Conservation (phyloP, 768 basidiomycete species). For the Boletellus ananiceps region DNA sequence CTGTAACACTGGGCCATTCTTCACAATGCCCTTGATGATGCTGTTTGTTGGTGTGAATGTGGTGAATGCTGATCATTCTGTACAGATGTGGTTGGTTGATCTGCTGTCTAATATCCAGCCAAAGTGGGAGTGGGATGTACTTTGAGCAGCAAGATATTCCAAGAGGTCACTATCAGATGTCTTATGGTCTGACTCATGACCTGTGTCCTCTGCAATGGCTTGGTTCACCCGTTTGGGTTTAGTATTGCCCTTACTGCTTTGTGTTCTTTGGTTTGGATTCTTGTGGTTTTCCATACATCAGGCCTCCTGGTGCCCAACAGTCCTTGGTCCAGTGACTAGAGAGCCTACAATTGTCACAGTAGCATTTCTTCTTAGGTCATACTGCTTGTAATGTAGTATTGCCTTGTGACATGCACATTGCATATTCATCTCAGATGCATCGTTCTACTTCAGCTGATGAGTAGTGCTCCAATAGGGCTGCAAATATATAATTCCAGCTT, state of each 20-base stretch:
- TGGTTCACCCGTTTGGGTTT: background rate
- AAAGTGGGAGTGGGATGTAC: background rate
- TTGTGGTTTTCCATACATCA: background rate
- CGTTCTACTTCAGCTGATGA: slow-evolving; percentile 7
- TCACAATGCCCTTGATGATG: slow-evolving; percentile 7
- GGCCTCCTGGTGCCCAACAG: background rate
- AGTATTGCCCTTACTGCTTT: background rate
- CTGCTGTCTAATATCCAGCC: slow-evolving; percentile 7
- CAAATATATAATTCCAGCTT: slow-evolving; percentile 14
- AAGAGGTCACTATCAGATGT: background rate
- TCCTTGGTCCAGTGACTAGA: background rate
- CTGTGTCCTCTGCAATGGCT: background rate
- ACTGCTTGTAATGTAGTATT: background rate
- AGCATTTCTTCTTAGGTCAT: background rate
- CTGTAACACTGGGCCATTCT: slow-evolving; percentile 1
- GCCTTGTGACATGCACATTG: background rate
- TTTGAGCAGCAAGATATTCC: background rate
- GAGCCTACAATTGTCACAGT: background rate
- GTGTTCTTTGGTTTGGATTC: background rate
- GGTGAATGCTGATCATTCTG: background rate
- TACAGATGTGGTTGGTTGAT: slow-evolving; percentile 4
- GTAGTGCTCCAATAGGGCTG: slow-evolving; percentile 9
- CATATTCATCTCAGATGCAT: background rate
- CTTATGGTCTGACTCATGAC: background rate
- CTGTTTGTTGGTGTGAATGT: background rate